Percentiles rank a stretch among this genome's conserved stretches.
Conservation (phyloP, 352 stramenopile genomes). For the Phytophthora uliginosa region DNA sequence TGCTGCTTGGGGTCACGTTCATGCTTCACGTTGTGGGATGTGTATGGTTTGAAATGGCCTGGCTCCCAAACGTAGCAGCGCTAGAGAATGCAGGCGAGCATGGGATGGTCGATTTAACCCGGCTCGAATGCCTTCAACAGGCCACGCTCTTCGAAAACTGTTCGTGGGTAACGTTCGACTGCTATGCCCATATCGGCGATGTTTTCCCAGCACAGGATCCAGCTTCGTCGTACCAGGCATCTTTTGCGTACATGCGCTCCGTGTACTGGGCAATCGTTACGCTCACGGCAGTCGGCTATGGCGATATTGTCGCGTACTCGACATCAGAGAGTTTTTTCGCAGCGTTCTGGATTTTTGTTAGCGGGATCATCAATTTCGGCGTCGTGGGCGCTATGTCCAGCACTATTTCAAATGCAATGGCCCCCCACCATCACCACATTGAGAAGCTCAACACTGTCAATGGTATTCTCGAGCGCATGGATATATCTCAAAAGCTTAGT, state of each 20-base stretch:
- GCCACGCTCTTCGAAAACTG: constrained; percentile 70
- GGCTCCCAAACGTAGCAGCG: constrained; percentile 19
- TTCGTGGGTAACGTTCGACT: constrained; percentile 79
- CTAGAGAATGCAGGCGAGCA: neutral
- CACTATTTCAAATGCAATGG: constrained; percentile 78
- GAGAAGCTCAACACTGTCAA: constrained; percentile 81
- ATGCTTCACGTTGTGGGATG: constrained; percentile 74
- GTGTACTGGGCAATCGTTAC: constrained; percentile 85
- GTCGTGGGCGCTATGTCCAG: constrained; percentile 86
- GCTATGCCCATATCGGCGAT: constrained; percentile 66
- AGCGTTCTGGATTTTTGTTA: constrained; percentile 79
- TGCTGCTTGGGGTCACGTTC: constrained; percentile 63
- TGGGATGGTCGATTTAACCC: constrained; percentile 7
- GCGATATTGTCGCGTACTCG: constrained; percentile 80
- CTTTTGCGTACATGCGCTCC: constrained; percentile 77
- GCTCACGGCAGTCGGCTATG: constrained; percentile 77
- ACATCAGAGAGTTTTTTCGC: constrained; percentile 80
- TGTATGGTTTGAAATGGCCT: constrained; percentile 78
- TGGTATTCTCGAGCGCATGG: constrained; percentile 64
- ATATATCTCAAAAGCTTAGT: constrained; percentile 63
- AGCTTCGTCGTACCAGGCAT: constrained; percentile 48
- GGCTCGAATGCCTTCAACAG: constrained; percentile 55
- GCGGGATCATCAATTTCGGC: constrained; percentile 83
- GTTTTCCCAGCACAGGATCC: constrained; percentile 57
- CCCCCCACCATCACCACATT: constrained; percentile 67